phyloP scores from a whole-genome alignment of 2,329 filamentous ascomycete genomes.

The Setomelanomma holmii region DNA sequence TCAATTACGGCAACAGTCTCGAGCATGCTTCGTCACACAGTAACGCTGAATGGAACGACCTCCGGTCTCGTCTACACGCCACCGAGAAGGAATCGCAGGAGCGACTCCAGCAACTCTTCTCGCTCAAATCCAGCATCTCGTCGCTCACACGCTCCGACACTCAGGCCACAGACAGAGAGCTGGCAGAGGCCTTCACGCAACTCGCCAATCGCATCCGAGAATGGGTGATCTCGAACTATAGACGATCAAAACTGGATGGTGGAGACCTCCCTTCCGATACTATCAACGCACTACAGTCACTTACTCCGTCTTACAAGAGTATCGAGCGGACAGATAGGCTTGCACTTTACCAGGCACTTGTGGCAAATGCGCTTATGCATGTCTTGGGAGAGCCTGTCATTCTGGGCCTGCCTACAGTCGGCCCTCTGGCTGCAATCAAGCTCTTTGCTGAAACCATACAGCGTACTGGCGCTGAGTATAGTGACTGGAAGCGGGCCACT shows the following conservation, averaged over 20 bases:
- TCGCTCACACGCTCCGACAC: slow-evolving; percentile 68
- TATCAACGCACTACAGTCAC: slow-evolving; percentile 16
- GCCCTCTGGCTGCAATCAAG: slow-evolving; percentile 23
- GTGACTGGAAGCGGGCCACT: slow-evolving; percentile 40
- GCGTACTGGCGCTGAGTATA: slow-evolving; percentile 20
- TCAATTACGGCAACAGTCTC: slow-evolving; percentile 14
- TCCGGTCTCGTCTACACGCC: slow-evolving; percentile 39
- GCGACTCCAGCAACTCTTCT: slow-evolving; percentile 67
- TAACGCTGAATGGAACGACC: slow-evolving; percentile 33
- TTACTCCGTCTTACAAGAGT: slow-evolving; percentile 23
- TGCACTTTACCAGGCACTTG: slow-evolving; percentile 41
- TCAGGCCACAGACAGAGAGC: slow-evolving; percentile 70
- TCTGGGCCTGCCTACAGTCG: slow-evolving; percentile 35
- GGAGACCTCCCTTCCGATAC: slow-evolving; percentile 25
- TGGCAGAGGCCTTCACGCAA: slow-evolving; percentile 67
- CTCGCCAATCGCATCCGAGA: slow-evolving; percentile 74
- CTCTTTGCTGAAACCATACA: slow-evolving; percentile 28
- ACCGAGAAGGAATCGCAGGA: slow-evolving; percentile 64
- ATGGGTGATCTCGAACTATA: slow-evolving; percentile 75
- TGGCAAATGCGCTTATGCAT: slow-evolving; percentile 33
- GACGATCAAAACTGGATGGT: slow-evolving; percentile 62
- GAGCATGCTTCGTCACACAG: slow-evolving; percentile 11
- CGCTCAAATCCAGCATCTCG: slow-evolving; percentile 76
- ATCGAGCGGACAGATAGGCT: slow-evolving; percentile 33
- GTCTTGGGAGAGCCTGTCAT: slow-evolving; percentile 36